Base-by-base conservation (phyloP, 164 flowering plant species). In the Piper longum region DNA sequence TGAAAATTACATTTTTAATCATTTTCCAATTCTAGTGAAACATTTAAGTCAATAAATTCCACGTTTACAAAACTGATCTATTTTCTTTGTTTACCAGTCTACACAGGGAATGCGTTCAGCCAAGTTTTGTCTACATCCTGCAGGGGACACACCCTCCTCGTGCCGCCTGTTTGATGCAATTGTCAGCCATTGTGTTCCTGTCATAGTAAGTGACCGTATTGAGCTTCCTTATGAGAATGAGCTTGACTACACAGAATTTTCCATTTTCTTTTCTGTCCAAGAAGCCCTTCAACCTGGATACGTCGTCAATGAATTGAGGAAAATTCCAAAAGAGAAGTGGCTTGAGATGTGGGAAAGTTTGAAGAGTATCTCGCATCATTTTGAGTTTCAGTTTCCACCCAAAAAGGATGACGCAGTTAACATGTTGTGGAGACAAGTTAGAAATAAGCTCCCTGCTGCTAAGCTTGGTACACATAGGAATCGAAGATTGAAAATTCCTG, bases 111-210 rank as follows among this genome's bases (percentile, higher is more conserved):
- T 93, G 97, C 85, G 93, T 3, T 71, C 81, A 61, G 90, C 99
- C 44, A 93, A 93, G 81, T 93, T 88, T 77, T 93, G 99, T 72
- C 77, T 93, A 62, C 78, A 87, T 67, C 96, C 96, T 41, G 99
- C 97, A 7, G 99, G 97, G 63, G 97, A 93, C 72, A 93, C 97
- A 51, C 99, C 99, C 48, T 93, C 99, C 41, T 90, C 99, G 19
- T 86, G 95, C 70, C 91, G 97, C 8, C 84, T 93, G 42, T 93
- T 93, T 74, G 98, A 93, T 78, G 98, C 97, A 41, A 88, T 93
- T 54, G 96, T 85, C 54, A 93, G 97, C 74, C 97, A 87, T 63
- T 93, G 99, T 67, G 83, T 93, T 56, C 99, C 99, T 18, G 99
- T 93, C 54, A 91, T 93, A 57, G 88, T 93, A 68, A 93, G 99